These are phyloP conservation scores for Saccharomycopsis olivae DNA, from an alignment of 805 yeast species.

Conservation along the genomic window DNA sequence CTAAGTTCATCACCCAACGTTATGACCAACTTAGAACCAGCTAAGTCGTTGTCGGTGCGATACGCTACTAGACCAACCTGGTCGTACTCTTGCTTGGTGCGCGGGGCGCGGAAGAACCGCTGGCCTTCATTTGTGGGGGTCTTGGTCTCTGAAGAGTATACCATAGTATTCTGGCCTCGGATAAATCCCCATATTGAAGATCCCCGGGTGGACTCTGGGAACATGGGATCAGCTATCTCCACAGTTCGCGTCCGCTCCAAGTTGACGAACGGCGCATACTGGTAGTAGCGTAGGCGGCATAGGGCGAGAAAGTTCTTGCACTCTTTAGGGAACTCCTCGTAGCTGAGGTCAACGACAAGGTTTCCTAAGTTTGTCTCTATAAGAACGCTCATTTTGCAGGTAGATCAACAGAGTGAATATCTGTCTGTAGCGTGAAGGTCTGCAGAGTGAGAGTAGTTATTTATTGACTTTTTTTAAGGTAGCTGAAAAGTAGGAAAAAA, in stretches of 20 bases:
- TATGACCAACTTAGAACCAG: conserved; percentile 30
- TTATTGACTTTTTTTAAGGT: too few relatives aligned
- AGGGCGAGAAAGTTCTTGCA: conserved; percentile 41
- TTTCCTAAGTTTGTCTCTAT: conserved; percentile 34
- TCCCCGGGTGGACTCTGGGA: conserved; percentile 24
- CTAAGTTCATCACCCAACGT: conserved; percentile 25
- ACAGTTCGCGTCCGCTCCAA: conserved; percentile 30
- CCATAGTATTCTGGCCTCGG: not conserved
- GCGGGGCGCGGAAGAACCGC: not conserved
- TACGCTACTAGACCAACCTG: conserved; percentile 28
- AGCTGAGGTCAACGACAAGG: conserved; percentile 38
- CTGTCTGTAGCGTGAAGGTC: not conserved
- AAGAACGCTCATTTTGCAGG: conserved; percentile 32
- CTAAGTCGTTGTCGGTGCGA: conserved; percentile 18
- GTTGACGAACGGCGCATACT: conserved; percentile 39
- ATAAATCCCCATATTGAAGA: conserved; percentile 9
- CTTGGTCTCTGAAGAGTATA: not conserved
- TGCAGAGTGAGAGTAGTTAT: not conserved
- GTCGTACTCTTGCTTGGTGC: not conserved
- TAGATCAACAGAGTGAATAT: not conserved
- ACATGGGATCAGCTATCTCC: conserved; percentile 40
- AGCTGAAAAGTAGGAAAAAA: too few relatives aligned
- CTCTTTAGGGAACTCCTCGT: conserved; percentile 28
- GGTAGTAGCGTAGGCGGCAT: conserved; percentile 41
- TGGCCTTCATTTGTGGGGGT: not conserved